Evolutionary conservation across 768 basidiomycete species (phyloP).

Genomic region (Tricholoma furcatifolium): DNA sequence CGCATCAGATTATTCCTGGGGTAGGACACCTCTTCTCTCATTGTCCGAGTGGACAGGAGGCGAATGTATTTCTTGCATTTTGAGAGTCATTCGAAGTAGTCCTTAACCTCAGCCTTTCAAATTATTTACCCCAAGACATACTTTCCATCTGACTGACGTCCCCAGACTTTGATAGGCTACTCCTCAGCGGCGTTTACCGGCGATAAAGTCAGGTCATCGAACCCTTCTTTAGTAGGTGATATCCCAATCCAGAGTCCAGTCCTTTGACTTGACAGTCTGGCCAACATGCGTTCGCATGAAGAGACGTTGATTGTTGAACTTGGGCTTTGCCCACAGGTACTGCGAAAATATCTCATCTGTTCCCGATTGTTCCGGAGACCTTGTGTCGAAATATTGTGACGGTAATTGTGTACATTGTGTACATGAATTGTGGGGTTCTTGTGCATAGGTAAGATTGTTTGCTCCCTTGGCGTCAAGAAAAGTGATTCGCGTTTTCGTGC

Average conservation of each 20-base stretch:
- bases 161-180: conserved; percentile 8
- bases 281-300: neutral
- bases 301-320: neutral
- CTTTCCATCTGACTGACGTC: conserved; percentile 6
- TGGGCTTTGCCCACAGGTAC: neutral
- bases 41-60: conserved; percentile 14
- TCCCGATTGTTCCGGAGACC: conserved; percentile 6
- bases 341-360: neutral
- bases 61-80: neutral
- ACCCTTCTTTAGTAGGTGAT: neutral
- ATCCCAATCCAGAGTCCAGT: neutral
- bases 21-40: neutral
- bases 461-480: neutral
- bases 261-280: neutral
- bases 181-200: conserved; percentile 13
- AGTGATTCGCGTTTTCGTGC: neutral
- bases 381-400: neutral
- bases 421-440: neutral
- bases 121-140: conserved; percentile 1
- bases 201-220: neutral
- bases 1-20: neutral
- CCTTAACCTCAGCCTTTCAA: conserved; percentile 17
- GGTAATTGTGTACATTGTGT: neutral
- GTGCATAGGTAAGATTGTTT: neutral
- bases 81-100: conserved; percentile 3